Conservation (phyloP, 768 basidiomycete genomes). For the Cubamyces sp. region DNA sequence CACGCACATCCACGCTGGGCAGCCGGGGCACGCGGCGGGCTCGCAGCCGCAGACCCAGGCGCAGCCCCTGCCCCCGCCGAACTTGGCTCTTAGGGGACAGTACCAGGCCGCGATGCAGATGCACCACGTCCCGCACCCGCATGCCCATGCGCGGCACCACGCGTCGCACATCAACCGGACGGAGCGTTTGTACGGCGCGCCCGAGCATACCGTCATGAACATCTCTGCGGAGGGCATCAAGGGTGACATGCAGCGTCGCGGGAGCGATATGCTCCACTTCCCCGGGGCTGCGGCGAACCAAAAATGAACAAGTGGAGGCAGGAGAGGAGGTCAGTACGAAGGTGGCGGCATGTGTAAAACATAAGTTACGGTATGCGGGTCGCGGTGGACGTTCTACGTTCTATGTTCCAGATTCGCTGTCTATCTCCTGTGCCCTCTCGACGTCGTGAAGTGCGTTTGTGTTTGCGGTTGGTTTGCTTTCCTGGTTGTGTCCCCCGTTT, state of each 20-base stretch:
- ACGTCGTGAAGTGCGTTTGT: not conserved
- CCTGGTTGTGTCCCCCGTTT: not conserved
- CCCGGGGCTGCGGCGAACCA: constrained; percentile 18
- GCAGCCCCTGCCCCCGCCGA: constrained; percentile 20
- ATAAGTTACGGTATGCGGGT: not conserved
- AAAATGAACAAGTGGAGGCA: constrained; percentile 2
- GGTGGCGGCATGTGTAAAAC: no score
- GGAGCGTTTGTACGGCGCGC: constrained; percentile 33
- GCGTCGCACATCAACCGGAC: constrained; percentile 53
- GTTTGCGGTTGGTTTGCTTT: not conserved
- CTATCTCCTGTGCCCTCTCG: not conserved
- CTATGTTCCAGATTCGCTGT: not conserved
- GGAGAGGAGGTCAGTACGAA: no score
- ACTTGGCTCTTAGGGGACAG: constrained; percentile 59
- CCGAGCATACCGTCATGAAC: constrained; percentile 23
- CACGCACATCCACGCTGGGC: constrained; percentile 12
- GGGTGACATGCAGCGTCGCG: constrained; percentile 24
- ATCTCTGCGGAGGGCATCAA: constrained; percentile 28
- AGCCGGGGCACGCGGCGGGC: constrained; percentile 7
- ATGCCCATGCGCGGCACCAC: constrained; percentile 76
- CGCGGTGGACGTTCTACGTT: not conserved
- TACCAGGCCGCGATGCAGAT: constrained; percentile 59
- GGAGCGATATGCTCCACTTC: constrained; percentile 23
- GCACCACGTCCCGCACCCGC: constrained; percentile 83
- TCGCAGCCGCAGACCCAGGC: constrained; percentile 14